These are phyloP conservation scores for Solanum raphanifolium DNA, from an alignment of 257 asterid genomes.

Conservation along the genomic window DNA sequence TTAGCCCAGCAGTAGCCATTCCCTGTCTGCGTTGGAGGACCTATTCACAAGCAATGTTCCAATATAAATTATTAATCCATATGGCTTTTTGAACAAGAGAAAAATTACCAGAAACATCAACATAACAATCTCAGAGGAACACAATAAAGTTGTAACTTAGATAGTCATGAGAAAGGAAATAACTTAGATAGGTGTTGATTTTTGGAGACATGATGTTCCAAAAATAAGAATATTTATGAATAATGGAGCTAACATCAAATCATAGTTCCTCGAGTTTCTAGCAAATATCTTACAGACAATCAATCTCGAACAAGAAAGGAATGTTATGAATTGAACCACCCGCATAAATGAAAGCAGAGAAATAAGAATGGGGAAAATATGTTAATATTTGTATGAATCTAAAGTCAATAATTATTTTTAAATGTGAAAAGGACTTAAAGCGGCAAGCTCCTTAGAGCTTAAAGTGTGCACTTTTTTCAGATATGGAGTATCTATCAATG, in stretches of 20 bases:
- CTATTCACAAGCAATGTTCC: slow-evolving; percentile 17
- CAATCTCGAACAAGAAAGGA: no score
- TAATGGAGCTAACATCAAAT: not conserved
- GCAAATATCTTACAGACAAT: no score
- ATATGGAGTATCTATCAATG: not conserved
- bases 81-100: not conserved
- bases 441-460: not conserved
- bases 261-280: no score
- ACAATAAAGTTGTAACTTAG: not conserved
- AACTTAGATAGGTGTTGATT: not conserved
- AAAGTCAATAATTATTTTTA: not conserved
- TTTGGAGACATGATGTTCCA: not conserved
- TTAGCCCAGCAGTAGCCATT: slow-evolving; percentile 62
- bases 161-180: not conserved
- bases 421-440: not conserved
- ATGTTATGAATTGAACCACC: not conserved
- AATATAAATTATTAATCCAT: not conserved
- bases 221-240: not conserved
- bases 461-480: not conserved
- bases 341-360: not conserved
- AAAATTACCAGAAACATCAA: not conserved
- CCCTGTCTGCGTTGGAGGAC: slow-evolving; percentile 79
- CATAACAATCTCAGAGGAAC: not conserved
- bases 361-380: not conserved
- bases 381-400: not conserved